phyloP scores from a whole-genome alignment of 495 filamentous ascomycete species.

The Hyaloscypha finlandica region DNA sequence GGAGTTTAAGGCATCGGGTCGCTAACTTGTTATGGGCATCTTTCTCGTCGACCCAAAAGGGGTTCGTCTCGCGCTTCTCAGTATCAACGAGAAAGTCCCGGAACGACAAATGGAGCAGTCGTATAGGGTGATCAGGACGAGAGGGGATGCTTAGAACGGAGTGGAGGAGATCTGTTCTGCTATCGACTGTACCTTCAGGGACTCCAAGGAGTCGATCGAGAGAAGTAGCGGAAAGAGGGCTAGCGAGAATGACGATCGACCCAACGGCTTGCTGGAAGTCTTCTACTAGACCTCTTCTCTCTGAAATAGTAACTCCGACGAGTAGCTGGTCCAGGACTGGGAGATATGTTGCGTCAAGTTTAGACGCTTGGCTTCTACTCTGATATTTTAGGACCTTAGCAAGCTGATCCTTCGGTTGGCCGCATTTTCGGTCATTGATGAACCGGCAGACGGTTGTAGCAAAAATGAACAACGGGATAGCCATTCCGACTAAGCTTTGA shows the following conservation, averaged over 20 bases:
- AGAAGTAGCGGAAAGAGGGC: conserved; percentile 24
- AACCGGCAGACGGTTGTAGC: conserved; percentile 42
- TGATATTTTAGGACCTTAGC: conserved; percentile 32
- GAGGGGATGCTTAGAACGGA: conserved; percentile 32
- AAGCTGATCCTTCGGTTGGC: conserved; percentile 26
- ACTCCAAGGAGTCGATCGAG: not conserved
- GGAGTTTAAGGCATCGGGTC: conserved; percentile 37
- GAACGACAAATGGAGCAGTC: conserved; percentile 48
- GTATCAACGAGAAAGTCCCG: conserved; percentile 51
- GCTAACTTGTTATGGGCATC: conserved; percentile 37
- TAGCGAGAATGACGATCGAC: conserved; percentile 33
- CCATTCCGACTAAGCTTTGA: conserved; percentile 37
- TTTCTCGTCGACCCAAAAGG: conserved; percentile 45
- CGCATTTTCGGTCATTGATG: conserved; percentile 26
- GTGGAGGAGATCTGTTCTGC: conserved; percentile 25
- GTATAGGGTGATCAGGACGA: conserved; percentile 13
- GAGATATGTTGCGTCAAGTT: conserved; percentile 38
- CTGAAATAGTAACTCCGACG: conserved; percentile 11
- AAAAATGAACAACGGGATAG: conserved; percentile 46
- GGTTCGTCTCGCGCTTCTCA: conserved; percentile 31
- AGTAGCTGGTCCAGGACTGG: conserved; percentile 36
- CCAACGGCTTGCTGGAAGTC: conserved; percentile 37
- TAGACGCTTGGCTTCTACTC: conserved; percentile 25
- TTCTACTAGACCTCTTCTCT: conserved; percentile 10
- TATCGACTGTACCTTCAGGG: not conserved